Base-by-base conservation (phyloP, 345 rosid genomes). In the Hibiscus syriacus region DNA sequence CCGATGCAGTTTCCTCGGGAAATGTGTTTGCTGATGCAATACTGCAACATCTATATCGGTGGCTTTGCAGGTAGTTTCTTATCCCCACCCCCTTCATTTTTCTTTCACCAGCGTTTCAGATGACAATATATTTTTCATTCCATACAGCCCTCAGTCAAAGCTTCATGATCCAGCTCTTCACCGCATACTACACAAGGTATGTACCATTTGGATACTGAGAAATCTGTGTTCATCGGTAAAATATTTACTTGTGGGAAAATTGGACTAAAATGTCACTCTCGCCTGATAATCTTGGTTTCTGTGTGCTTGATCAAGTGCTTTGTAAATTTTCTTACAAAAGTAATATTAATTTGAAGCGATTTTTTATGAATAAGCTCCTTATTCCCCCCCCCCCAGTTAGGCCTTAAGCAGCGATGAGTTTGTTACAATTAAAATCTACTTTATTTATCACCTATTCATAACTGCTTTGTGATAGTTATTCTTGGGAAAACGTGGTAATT, bases 81-180 rank as follows among this genome's bases (percentile, higher is more conserved):
- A 55, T n/a, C 43, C 45, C 63, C 36, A 3, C 36, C 50, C 63
- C 32, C 60, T 25, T 25, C 3, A 5, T 34, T 9, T 66, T n/a
- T 7, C 58, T 69, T 16, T 58, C 67, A 26, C 68, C 64, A 52
- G 57, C 74, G 72, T 71, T 64, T 70, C 36, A n/a, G 67, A 53
- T 74, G 43, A 64, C 81, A 55, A 68, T 62, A 55, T 72, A 34
- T 13, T 68, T 66, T 57, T 48, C 30, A 36, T 63, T 62, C 68
- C 20, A 64, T 79, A 71, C 83, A 93, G 98, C 79, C 97, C 97
- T 53, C 82, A 80, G 69, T 93, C 98, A 57, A 93, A 89, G 76
- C 98, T 93, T 79, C 96, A 90, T 84, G 98, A 93, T 65, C 96
- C 97, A 65, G 92, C 92, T 63, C 92, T 90, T 78, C 94, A 90